Evolutionary conservation across 768 basidiomycete genomes (phyloP).

Genomic region (Auricularia cornea): DNA sequence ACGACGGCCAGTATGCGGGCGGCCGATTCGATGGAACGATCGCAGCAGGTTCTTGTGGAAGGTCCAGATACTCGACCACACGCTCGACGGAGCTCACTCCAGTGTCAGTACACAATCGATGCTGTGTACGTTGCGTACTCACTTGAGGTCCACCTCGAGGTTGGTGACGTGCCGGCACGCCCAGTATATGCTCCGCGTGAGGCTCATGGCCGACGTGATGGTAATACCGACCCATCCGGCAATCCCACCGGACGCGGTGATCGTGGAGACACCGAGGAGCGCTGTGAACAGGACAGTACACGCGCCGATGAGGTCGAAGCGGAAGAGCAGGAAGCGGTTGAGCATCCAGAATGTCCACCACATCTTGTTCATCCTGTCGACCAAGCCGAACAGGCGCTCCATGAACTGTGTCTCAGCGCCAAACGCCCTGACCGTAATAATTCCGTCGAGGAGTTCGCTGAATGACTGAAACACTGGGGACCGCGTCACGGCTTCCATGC

Average conservation of each 20-base stretch:
- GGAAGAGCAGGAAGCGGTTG: constrained; percentile 21
- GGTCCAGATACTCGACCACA: constrained; percentile 24
- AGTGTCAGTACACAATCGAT: neutral
- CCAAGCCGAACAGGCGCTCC: constrained; percentile 19
- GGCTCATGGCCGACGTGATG: constrained; percentile 30
- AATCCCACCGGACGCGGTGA: neutral
- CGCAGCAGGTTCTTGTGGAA: constrained; percentile 23
- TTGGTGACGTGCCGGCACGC: constrained; percentile 10
- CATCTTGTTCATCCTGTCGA: constrained; percentile 24
- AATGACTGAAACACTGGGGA: constrained; percentile 82
- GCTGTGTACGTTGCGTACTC: neutral
- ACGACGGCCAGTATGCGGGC: constrained; percentile 19
- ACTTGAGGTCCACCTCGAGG: constrained; percentile 17
- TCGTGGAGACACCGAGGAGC: neutral
- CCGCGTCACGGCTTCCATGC: constrained; percentile 85
- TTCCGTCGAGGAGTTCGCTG: constrained; percentile 48
- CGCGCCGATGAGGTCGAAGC: constrained; percentile 7
- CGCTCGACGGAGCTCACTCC: constrained; percentile 13
- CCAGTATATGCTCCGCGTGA: constrained; percentile 9
- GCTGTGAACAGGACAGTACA: neutral
- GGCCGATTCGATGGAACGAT: constrained; percentile 24
- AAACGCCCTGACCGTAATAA: constrained; percentile 28
- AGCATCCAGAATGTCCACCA: constrained; percentile 15
- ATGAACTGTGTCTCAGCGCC: constrained; percentile 24
- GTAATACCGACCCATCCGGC: constrained; percentile 38